Percentiles rank a stretch among this genome's conserved stretches.
Conservation (phyloP, 768 basidiomycete genomes). For the Russula emetica region DNA sequence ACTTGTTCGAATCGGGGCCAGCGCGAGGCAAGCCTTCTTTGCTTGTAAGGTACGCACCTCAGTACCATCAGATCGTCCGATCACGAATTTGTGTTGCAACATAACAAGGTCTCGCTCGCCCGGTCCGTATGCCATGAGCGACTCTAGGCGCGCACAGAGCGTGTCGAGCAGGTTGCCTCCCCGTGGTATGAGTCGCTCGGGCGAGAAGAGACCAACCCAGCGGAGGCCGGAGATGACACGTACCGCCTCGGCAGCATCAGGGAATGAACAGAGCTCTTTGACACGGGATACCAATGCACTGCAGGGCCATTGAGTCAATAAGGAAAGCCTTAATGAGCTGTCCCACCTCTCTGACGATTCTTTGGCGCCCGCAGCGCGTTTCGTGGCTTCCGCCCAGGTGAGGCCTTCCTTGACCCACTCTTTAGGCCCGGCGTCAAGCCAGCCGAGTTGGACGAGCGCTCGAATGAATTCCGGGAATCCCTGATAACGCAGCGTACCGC, state of each 20-base stretch:
- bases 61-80: constrained; percentile 82
- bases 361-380: constrained; percentile 64
- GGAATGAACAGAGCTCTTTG: constrained; percentile 68
- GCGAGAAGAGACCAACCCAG: constrained; percentile 92
- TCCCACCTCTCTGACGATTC: constrained; percentile 65
- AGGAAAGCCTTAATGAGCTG: not conserved
- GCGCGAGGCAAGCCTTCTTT: not conserved
- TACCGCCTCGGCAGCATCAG: constrained; percentile 59
- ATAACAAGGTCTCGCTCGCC: constrained; percentile 96
- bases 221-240: constrained; percentile 86
- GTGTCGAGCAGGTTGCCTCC: constrained; percentile 85
- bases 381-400: constrained; percentile 81
- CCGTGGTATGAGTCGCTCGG: constrained; percentile 55
- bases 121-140: constrained; percentile 83
- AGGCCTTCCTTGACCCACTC: constrained; percentile 71
- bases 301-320: constrained; percentile 10
- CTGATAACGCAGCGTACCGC: constrained; percentile 92
- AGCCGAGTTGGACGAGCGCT: constrained; percentile 82
- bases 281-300: constrained; percentile 74
- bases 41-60: constrained; percentile 41
- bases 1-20: not conserved
- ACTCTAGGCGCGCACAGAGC: constrained; percentile 85
- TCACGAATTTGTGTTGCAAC: constrained; percentile 96
- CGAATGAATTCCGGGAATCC: constrained; percentile 96
- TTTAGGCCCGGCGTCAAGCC: constrained; percentile 72